Evolutionary conservation across 495 filamentous ascomycete genomes (phyloP).

Genomic region (Tuber calosporum): DNA sequence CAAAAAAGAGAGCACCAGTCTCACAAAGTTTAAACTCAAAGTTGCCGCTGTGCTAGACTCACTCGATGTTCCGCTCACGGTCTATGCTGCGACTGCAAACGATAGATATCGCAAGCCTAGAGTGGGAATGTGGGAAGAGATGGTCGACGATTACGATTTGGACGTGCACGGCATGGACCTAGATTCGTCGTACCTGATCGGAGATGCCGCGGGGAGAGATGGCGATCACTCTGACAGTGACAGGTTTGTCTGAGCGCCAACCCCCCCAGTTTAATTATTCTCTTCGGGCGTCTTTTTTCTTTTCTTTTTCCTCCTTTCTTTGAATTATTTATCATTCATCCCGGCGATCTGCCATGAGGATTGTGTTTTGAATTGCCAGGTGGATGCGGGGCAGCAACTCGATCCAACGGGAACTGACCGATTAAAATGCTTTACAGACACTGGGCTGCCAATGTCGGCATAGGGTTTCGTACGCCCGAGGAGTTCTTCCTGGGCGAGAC

Average conservation of each 20-base stretch:
- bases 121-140: slow-evolving; percentile 80
- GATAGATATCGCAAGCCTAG: slow-evolving; percentile 83
- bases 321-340: slow-evolving; percentile 13
- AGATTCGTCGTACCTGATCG: slow-evolving; percentile 69
- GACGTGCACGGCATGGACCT: slow-evolving; percentile 58
- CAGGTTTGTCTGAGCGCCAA: slow-evolving; percentile 48
- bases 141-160: slow-evolving; percentile 66
- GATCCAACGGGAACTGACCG: slow-evolving; percentile 4
- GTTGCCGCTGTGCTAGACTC: slow-evolving; percentile 59
- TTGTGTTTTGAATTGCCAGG: slow-evolving; percentile 9
- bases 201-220: slow-evolving; percentile 70
- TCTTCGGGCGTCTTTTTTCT: slow-evolving; percentile 8
- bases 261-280: background rate
- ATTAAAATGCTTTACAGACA: slow-evolving; percentile 17
- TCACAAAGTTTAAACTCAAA: slow-evolving; percentile 72
- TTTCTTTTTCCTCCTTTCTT: slow-evolving; percentile 15
- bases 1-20: slow-evolving; percentile 54
- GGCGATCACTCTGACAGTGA: slow-evolving; percentile 74
- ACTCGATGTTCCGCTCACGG: slow-evolving; percentile 65
- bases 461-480: slow-evolving; percentile 78
- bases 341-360: slow-evolving; percentile 23
- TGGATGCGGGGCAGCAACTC: slow-evolving; percentile 14
- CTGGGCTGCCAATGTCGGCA: slow-evolving; percentile 65
- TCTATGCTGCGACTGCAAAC: slow-evolving; percentile 77
- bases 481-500: slow-evolving; percentile 72